Evolutionary conservation across 2,329 filamentous ascomycete genomes (phyloP), one percentile per base, ranked within the genome.

Genomic region (Ophiostoma pallidulum): DNA sequence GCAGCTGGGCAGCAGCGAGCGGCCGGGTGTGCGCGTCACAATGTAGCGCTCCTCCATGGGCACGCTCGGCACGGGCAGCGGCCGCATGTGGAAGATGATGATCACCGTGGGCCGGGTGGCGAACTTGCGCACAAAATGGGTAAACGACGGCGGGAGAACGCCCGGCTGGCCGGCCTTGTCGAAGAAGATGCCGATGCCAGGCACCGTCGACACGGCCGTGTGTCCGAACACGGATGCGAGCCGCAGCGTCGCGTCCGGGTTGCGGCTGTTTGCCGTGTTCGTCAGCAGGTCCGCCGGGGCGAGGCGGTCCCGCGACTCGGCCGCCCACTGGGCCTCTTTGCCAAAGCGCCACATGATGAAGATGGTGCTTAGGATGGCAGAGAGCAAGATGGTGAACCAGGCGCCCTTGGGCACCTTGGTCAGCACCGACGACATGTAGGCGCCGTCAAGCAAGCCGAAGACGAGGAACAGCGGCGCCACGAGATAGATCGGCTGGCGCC

Each of bases 321-420:
- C 78, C 7, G 65, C 66, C 84, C 85, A 90, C 59, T 90, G 85
- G 51, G 78, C 74, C 58, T 88, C 83, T 60, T 90, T 89, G 14
- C 85, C 85, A 56, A 80, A 90, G 28, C 85, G 76, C 85, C 85
- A 90, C 10, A 89, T 71, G 2, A 87, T 69, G 58, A 90, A 84
- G 37, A 88, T 63, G 37, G 64, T 66, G 0, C 80, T 74, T 2
- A 90, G 72, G 8, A 84, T 65, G 3, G 69, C 67, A 0, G 83
- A 72, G 5, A 90, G 69, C 0, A 78, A 69, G 2, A 89, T 66
- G 0, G 85, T 89, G 58, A 90, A 86, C 85, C 85, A 90, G 2
- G 83, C 85, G 1, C 85, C 85, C 9, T 81, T 72, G 0, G 85
- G 84, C 0, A 90, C 80, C 59, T 90, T 90, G 41, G 71, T 80